Evolutionary conservation across 345 rosid genomes (phyloP).

Genomic region (Sisymbrium altissimum): DNA sequence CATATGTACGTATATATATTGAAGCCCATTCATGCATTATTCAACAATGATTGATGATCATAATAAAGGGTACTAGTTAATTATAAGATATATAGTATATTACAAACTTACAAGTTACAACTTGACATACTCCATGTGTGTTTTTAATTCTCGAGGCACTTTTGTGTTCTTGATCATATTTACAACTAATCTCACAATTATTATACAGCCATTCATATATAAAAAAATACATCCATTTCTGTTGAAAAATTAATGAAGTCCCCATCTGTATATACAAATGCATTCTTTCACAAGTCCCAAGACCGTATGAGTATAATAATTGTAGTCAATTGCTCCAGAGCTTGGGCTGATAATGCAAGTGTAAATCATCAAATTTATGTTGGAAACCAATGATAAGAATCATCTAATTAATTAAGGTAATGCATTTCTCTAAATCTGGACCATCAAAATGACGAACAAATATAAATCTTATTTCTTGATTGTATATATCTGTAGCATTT

Average conservation of each 20-base stretch:
- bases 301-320: neutral
- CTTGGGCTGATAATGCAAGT: conserved; percentile 9
- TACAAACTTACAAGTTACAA: conserved; percentile 23
- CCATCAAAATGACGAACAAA: neutral
- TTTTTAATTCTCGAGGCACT: conserved; percentile 34
- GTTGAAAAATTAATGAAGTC: conserved; percentile 9
- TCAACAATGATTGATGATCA: conserved; percentile 29
- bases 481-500: neutral
- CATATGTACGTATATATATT: neutral
- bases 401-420: neutral
- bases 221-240: neutral
- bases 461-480: neutral
- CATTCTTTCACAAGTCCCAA: conserved; percentile 28
- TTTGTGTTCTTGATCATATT: conserved; percentile 26
- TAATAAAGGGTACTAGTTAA: conserved; percentile 6
- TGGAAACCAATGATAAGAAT: neutral
- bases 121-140: conserved; percentile 28
- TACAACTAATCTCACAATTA: conserved; percentile 28
- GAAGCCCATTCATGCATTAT: conserved; percentile 26
- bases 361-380: conserved; percentile 5
- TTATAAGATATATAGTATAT: conserved; percentile 4
- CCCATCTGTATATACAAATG: neutral
- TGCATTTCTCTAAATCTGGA: neutral
- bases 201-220: conserved; percentile 6
- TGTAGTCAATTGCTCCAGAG: neutral